Percentiles rank a stretch among this genome's conserved stretches.
phyloP scores from a whole-genome alignment of 495 filamentous ascomycete species.

The Stereocaulon alpinum region DNA sequence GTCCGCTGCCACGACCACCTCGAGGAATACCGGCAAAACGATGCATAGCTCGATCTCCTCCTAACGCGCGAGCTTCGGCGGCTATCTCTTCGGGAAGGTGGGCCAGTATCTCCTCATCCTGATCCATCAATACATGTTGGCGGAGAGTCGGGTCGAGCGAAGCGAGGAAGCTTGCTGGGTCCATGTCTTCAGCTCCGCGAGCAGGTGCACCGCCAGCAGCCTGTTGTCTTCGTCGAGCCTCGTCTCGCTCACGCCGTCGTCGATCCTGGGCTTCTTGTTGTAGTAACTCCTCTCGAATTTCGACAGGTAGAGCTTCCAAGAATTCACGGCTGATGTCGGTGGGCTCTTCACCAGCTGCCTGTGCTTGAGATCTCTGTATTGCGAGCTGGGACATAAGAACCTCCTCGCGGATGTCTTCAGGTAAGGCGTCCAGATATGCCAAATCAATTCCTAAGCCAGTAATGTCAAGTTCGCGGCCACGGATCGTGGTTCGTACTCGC shows the following conservation, averaged over 20 bases:
- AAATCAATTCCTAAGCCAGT: constrained; percentile 89
- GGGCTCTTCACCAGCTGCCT: constrained; percentile 70
- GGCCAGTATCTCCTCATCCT: constrained; percentile 78
- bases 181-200: constrained; percentile 74
- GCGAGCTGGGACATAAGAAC: constrained; percentile 82
- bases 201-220: constrained; percentile 41
- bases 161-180: constrained; percentile 82
- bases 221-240: constrained; percentile 56
- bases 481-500: constrained; percentile 68
- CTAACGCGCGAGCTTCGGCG: constrained; percentile 69
- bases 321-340: constrained; percentile 90
- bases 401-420: constrained; percentile 90
- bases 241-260: constrained; percentile 78
- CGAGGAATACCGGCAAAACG: constrained; percentile 48
- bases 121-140: constrained; percentile 77
- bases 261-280: constrained; percentile 83
- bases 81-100: constrained; percentile 77
- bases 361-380: constrained; percentile 69
- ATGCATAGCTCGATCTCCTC: constrained; percentile 46
- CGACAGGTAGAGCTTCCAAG: constrained; percentile 78
- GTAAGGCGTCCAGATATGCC: constrained; percentile 85
- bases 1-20: constrained; percentile 36
- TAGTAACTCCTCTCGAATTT: constrained; percentile 81
- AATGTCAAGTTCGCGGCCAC: constrained; percentile 78
- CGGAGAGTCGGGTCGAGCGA: constrained; percentile 79